Evolutionary conservation across 2,329 filamentous ascomycete genomes (phyloP), one percentile per base, ranked within the genome.

Genomic region (Verticillium longisporum): DNA sequence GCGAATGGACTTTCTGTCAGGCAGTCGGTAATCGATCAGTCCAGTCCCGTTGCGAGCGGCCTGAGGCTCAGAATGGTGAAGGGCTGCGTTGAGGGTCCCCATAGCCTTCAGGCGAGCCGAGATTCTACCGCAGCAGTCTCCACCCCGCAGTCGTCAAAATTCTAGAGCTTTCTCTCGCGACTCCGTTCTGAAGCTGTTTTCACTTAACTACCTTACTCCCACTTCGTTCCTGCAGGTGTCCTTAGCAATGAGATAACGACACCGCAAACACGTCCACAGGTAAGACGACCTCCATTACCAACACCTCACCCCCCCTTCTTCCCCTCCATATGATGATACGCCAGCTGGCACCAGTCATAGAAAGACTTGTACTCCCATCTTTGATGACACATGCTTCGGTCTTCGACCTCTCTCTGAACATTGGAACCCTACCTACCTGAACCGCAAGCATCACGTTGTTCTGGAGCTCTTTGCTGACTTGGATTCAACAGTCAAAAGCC

Each of bases 281-380:
- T 65, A 65, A 61, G 63, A 54, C 31, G 45, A 36, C 15, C 38
- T n/a, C n/a, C 14, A 38, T 14, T 58, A 31, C 18, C 58, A 54
- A 61, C 34, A 32, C 58, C 56, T 26, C 26, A 26, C n/a, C 3
- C 61, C 53, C 18, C 36, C 55, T 65, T 64, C 60, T 21, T 58
- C 38, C 53, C 38, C 62, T 61, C 68, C 66, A 68, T 68, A 77
- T 87, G 84, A 87, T 87, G 84, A 87, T 77, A 81, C 75, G 78
- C 76, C 81, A 87, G 85, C 85, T 88, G 85, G 85, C 85, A 88
- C 85, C 85, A 88, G 84, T 88, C 85, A 85, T 87, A 87, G 84
- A 84, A 83, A 78, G 82, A 86, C 77, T 87, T 87, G 84, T 87
- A 87, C 85, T 88, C 85, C 82, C 83, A 84, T 84, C 84, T 68